phyloP scores from a whole-genome alignment of 1,284 basidiomycete species.

The Peniophora sp. region DNA sequence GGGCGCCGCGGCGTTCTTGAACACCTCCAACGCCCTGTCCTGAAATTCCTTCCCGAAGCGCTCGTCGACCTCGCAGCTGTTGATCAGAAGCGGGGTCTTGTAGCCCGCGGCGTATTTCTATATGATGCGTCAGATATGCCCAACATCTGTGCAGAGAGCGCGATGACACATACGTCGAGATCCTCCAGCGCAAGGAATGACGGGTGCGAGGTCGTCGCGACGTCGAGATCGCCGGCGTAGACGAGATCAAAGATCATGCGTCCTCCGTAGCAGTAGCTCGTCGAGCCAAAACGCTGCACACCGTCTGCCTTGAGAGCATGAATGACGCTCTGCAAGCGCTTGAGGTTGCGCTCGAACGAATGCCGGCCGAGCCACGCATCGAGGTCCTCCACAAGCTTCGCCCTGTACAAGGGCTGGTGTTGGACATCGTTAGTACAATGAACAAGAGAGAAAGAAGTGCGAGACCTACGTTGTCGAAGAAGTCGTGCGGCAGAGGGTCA shows the following conservation, averaged over 20 bases:
- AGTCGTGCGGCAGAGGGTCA: conserved; percentile 24
- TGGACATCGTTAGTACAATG: not conserved
- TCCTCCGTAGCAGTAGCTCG: not conserved
- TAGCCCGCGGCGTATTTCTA: not conserved
- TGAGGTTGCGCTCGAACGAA: not conserved
- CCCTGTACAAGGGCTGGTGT: not conserved
- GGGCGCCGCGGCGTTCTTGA: not conserved
- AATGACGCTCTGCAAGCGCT: not conserved
- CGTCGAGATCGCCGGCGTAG: not conserved
- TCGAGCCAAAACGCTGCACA: not conserved
- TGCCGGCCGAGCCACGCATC: not conserved
- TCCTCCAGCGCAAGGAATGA: not conserved
- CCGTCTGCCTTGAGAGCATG: not conserved
- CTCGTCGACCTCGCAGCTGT: not conserved
- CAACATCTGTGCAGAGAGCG: too few species aligned
- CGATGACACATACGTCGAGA: not conserved
- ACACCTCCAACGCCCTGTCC: not conserved
- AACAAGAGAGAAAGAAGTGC: conserved; percentile 1
- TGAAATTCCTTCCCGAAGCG: not conserved
- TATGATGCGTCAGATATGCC: not conserved
- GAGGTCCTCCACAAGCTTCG: not conserved
- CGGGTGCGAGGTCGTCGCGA: not conserved
- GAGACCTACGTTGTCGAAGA: not conserved
- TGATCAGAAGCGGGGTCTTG: not conserved
- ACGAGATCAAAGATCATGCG: not conserved